These are phyloP conservation scores for Wickerhamomyces queroliae DNA, from an alignment of 805 yeast genomes.

Conservation along the genomic window DNA sequence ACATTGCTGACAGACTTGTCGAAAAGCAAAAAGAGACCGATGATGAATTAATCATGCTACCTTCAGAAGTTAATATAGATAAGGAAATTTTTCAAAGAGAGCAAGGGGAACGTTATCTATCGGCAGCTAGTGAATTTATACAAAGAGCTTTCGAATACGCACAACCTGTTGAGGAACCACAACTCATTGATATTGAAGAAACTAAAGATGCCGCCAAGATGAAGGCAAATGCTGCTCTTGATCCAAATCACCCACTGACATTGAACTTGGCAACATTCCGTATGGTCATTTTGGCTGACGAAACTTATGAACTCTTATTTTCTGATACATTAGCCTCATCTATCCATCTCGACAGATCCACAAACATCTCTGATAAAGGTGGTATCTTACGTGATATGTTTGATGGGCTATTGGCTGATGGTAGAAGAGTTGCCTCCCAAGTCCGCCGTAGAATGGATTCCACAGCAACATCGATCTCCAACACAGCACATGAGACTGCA, in stretches of 20 bases:
- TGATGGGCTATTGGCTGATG: constrained; percentile 88
- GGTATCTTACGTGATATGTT: constrained; percentile 79
- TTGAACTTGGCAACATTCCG: constrained; percentile 84
- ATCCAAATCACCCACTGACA: constrained; percentile 71
- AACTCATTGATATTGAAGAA: constrained; percentile 37
- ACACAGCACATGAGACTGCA: constrained; percentile 1
- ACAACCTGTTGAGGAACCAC: constrained; percentile 51
- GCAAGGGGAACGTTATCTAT: constrained; percentile 74
- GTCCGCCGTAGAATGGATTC: constrained; percentile 86
- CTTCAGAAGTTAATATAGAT: constrained; percentile 57
- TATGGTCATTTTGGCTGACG: constrained; percentile 93
- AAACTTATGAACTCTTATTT: constrained; percentile 83
- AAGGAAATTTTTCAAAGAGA: constrained; percentile 53
- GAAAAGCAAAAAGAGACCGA: constrained; percentile 27
- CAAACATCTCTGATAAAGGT: constrained; percentile 36
- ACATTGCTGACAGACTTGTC: constrained; percentile 57
- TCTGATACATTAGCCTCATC: constrained; percentile 61
- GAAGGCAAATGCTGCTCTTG: constrained; percentile 73
- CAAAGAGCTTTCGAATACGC: constrained; percentile 90
- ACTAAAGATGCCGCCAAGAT: constrained; percentile 18
- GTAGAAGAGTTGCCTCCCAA: constrained; percentile 84
- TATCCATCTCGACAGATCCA: constrained; percentile 56
- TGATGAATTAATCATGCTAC: constrained; percentile 39
- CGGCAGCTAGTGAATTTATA: constrained; percentile 82
- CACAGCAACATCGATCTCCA: constrained; percentile 32